A percentile compares a stretch with the other conserved stretches of the same genome.
Conservation (phyloP, 306 rosid genomes). For the Malus fusca region DNA sequence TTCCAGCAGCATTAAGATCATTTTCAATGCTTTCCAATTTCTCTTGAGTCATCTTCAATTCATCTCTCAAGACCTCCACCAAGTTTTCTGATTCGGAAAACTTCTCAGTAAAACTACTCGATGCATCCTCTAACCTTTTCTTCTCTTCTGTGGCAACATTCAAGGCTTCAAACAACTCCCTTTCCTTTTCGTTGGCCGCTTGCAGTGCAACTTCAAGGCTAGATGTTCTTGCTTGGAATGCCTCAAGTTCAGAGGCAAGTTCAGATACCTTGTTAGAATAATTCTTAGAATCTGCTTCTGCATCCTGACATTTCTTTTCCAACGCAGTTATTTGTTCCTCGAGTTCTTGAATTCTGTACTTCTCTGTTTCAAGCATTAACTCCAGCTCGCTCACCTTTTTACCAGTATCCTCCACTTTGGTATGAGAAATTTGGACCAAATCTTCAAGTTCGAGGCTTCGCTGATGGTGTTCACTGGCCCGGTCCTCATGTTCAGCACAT, state of each 20-base stretch:
- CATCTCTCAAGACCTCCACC: conserved; percentile 58
- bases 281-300: conserved; percentile 53
- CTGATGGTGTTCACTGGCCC: conserved; percentile 54
- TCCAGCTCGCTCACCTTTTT: conserved; percentile 75
- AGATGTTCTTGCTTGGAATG: conserved; percentile 46
- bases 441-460: conserved; percentile 88
- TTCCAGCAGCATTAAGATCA: conserved; percentile 49
- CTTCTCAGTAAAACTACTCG: conserved; percentile 44
- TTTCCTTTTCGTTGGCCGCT: conserved; percentile 53
- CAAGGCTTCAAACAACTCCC: conserved; percentile 49
- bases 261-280: conserved; percentile 42
- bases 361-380: conserved; percentile 77
- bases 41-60: conserved; percentile 62
- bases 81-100: conserved; percentile 71
- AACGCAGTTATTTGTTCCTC: conserved; percentile 63
- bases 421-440: conserved; percentile 63
- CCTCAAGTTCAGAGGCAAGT: conserved; percentile 66
- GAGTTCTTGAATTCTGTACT: conserved; percentile 84
- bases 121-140: conserved; percentile 50
- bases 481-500: conserved; percentile 74
- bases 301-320: conserved; percentile 46
- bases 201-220: conserved; percentile 58
- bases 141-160: conserved; percentile 50
- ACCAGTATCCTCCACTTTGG: conserved; percentile 53
- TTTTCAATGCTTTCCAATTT: conserved; percentile 53